Evolutionary conservation across 148 eudicot species (phyloP).

Genomic region (Talinum fruticosum): DNA sequence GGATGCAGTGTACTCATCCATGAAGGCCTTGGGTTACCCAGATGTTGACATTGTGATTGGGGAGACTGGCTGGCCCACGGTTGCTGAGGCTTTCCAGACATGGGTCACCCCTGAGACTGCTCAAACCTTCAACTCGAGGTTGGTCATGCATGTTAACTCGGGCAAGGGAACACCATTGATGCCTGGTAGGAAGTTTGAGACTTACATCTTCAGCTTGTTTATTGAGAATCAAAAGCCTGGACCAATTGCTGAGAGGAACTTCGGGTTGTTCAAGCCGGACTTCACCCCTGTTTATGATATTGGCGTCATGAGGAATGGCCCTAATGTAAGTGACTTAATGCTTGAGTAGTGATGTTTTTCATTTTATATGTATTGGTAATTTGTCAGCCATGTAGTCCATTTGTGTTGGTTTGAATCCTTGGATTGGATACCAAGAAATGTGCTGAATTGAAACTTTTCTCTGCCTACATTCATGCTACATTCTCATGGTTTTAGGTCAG

Average conservation of each 20-base stretch:
- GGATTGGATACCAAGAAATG: too few relatives aligned
- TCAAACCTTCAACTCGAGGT: conserved; percentile 43
- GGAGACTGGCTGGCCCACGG: conserved; percentile 88
- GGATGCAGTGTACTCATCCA: conserved; percentile 62
- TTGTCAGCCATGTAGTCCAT: neutral
- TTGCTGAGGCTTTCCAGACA: conserved; percentile 48
- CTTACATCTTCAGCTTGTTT: conserved; percentile 60
- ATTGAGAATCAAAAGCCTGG: conserved; percentile 72
- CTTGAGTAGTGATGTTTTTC: neutral
- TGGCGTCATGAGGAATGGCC: conserved; percentile 51
- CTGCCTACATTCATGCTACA: too few relatives aligned
- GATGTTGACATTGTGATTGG: conserved; percentile 74
- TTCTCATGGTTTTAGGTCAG: too few relatives aligned
- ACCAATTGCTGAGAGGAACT: conserved; percentile 63
- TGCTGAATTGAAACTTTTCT: too few relatives aligned
- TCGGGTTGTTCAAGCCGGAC: conserved; percentile 72
- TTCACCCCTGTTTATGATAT: conserved; percentile 64
- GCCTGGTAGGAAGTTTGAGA: conserved; percentile 71
- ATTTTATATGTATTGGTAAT: neutral
- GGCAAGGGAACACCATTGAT: conserved; percentile 79
- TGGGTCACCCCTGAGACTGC: conserved; percentile 55
- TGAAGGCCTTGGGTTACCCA: conserved; percentile 54
- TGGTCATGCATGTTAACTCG: conserved; percentile 39
- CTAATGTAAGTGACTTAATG: conserved; percentile 21
- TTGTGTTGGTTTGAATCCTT: neutral